Conservation (phyloP, 1,284 basidiomycete species). For the Leccinum glutinopallens region DNA sequence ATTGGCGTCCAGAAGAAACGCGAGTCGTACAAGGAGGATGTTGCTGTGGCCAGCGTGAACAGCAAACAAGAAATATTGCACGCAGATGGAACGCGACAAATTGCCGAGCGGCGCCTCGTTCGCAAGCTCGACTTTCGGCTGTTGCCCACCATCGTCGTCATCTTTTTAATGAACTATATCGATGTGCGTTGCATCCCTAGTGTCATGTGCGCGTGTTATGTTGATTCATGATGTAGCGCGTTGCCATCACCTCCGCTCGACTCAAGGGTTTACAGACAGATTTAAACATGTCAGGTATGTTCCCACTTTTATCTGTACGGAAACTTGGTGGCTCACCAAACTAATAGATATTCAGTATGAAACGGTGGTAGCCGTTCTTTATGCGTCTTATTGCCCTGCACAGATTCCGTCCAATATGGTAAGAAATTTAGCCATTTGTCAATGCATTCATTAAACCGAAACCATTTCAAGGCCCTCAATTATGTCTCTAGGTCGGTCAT, state of each 20-base stretch:
- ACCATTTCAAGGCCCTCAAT: constrained; percentile 2
- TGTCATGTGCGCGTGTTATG: neutral
- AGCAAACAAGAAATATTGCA: constrained; percentile 6
- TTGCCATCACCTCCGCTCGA: constrained; percentile 16
- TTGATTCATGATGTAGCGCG: constrained; percentile 43
- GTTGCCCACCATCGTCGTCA: constrained; percentile 60
- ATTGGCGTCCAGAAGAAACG: constrained; percentile 21
- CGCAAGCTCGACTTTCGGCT: constrained; percentile 61
- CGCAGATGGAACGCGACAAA: constrained; percentile 13
- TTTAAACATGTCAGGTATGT: constrained; percentile 1
- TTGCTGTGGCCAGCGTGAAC: neutral
- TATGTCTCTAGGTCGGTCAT: constrained; percentile 4
- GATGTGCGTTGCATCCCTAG: constrained; percentile 46
- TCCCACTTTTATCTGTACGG: constrained; percentile 29
- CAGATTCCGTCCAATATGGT: constrained; percentile 5
- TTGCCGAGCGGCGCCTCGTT: constrained; percentile 46
- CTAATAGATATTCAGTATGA: constrained; percentile 3
- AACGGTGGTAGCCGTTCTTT: constrained; percentile 3
- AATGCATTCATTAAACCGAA: neutral
- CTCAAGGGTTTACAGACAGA: constrained; percentile 6
- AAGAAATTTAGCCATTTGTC: neutral
- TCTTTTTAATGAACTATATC: constrained; percentile 72
- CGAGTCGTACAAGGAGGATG: constrained; percentile 13
- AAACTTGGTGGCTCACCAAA: neutral
- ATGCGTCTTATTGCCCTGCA: constrained; percentile 4